Evolutionary conservation across 192 early-diverging fungal genomes (phyloP), one percentile per base, ranked within the genome.

Genomic region (Linnemannia zychae): DNA sequence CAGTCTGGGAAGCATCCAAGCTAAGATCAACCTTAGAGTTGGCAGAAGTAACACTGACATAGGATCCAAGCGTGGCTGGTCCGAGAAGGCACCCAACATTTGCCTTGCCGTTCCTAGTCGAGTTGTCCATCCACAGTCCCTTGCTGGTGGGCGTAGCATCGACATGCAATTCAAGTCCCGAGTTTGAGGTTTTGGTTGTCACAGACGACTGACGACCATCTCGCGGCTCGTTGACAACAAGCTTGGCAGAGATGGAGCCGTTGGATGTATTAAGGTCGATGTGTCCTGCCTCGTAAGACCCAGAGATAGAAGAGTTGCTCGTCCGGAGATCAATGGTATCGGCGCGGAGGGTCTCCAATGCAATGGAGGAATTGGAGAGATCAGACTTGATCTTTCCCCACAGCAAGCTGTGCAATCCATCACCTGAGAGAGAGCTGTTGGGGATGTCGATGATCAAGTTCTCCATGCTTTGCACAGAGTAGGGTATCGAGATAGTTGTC

Each of bases 161-260:
- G 5, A 85, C 83, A 79, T 85, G 83, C 31, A 85, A 70, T 20
- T 65, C 69, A 36, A 85, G 52, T 20, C 67, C 67, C 18, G 83
- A 24, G 38, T 85, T 85, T 22, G 77, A 67, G 0, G 83, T 85
- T 74, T 76, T 79, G n/a, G 83, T 85, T 33, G 34, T 67, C 16
- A 85, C 77, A 7, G 31, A 31, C 2, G 83, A 85, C 24, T 85
- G 83, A n/a, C 73, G 67, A 47, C 83, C 83, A 60, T 73, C 77
- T n/a, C 44, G 37, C n/a, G 77, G 69, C 13, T 78, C 76, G n/a
- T 60, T 53, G 40, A 85, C 63, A 5, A 36, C 31, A 46, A 85
- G 73, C 63, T 85, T 85, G 15, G 83, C 83, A 48, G 78, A 85
- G 70, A 85, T 85, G 34, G 77, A 76, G 5, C 77, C 73, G 70